These are phyloP conservation scores for Solioccasus polychromus DNA, from an alignment of 768 basidiomycete genomes.

Conservation along the genomic window DNA sequence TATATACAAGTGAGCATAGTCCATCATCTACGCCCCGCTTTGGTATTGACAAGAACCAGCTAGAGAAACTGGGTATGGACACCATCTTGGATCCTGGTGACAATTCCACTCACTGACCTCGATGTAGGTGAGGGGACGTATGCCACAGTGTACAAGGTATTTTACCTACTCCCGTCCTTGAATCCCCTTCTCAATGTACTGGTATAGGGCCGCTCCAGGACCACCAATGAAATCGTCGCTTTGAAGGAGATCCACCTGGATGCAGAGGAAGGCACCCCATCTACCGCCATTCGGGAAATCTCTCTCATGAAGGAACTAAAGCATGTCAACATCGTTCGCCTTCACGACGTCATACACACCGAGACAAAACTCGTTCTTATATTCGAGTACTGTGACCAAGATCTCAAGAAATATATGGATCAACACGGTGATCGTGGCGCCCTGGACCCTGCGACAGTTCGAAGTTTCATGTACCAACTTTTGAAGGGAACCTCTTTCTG, in stretches of 20 bases:
- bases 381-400: slow-evolving; percentile 98
- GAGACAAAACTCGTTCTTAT: slow-evolving; percentile 97
- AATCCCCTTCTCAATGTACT: slow-evolving; percentile 1
- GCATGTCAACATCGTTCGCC: slow-evolving; percentile 96
- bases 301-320: slow-evolving; percentile 99
- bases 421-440: slow-evolving; percentile 95
- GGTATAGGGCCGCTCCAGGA: slow-evolving; percentile 82
- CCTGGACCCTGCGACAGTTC: slow-evolving; percentile 81
- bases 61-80: slow-evolving; percentile 78
- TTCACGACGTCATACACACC: slow-evolving; percentile 98
- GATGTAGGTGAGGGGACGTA: slow-evolving; percentile 83
- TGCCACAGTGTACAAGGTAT: slow-evolving; percentile 95
- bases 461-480: slow-evolving; percentile 97
- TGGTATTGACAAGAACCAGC: slow-evolving; percentile 38
- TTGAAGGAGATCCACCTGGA: slow-evolving; percentile 99
- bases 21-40: background rate
- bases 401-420: slow-evolving; percentile 99
- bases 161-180: slow-evolving; percentile 4
- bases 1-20: slow-evolving; percentile 50
- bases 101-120: slow-evolving; percentile 4
- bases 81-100: slow-evolving; percentile 1
- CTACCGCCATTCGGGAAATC: slow-evolving; percentile 98
- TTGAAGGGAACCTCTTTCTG: slow-evolving; percentile 97
- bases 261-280: slow-evolving; percentile 98
- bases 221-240: slow-evolving; percentile 98